Evolutionary conservation across 352 stramenopile genomes (phyloP), one percentile per base, ranked within the genome.

Genomic region (Blastocystis sp.): DNA sequence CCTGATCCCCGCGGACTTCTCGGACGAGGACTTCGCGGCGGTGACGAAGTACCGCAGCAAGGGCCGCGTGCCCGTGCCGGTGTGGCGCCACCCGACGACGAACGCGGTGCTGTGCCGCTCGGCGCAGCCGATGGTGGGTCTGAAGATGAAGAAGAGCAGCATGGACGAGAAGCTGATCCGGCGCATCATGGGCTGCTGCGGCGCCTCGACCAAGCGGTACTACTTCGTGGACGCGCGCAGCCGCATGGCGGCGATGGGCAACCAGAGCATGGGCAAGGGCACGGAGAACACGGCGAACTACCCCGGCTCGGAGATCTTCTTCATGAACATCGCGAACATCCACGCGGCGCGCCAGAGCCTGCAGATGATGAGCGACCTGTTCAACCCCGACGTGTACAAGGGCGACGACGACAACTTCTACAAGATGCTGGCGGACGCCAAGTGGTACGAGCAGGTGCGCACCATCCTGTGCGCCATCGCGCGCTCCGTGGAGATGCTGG

Each of bases 281-380:
- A 98, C 96, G 3, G 96, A 98, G 90, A 97, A 97, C 90, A 93
- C 93, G 2, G 94, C 93, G 87, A 96, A 98, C 91, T 99, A 99
- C 91, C 91, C 92, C 11, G 93, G 95, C 3, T 91, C 93, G 10
- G 97, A 96, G 10, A 91, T 99, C 34, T 92, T 94, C 28, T 98
- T 98, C 91, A 96, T 97, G 92, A 97, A 98, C 76, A 97, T 99
- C 90, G 95, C 96, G 21, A 99, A 99, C 90, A 99, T 99, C 89
- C 96, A 99, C 91, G 91, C 94, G 9, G 95, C 99, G 52, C 94
- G 97, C 6, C 93, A 98, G 89, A 94, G 94, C 7, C 94, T 98
- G 45, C 90, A 95, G 89, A 94, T 94, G 76, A 69, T 99, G 3
- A 52, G 84, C 65, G 34, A 90, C 42, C 66, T 65, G 28, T 64